These are phyloP conservation scores for Hordeum marinum DNA, from an alignment of 176 grass and related monocot species.

Conservation along the genomic window DNA sequence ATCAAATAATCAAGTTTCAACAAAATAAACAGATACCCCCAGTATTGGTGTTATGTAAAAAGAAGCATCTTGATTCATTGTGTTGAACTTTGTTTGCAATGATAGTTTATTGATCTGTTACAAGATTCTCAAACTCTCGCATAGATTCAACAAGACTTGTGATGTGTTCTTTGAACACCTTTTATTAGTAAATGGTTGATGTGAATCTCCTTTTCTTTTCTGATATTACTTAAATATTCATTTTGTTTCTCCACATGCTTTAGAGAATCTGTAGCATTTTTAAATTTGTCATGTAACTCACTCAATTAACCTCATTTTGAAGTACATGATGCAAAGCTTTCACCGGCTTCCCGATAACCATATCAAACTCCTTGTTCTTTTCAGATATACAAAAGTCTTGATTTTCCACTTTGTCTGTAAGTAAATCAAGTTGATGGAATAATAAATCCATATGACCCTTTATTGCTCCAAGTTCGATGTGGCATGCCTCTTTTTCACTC, in stretches of 20 bases:
- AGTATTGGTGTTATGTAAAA: no score
- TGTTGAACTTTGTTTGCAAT: no score
- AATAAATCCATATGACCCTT: constrained; percentile 15
- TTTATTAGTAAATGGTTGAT: constrained; percentile 21
- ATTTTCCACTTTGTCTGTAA: constrained; percentile 17
- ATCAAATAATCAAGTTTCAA: neutral
- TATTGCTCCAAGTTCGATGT: constrained; percentile 25
- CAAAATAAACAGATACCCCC: no score
- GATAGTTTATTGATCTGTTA: no score
- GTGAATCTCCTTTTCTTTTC: constrained; percentile 33
- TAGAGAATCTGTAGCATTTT: neutral
- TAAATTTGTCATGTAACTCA: constrained; percentile 30
- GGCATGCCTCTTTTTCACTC: constrained; percentile 24
- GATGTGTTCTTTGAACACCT: neutral
- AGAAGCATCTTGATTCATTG: no score
- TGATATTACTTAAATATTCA: neutral
- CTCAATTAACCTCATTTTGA: constrained; percentile 22
- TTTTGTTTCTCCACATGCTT: constrained; percentile 38
- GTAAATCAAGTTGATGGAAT: neutral
- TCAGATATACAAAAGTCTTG: constrained; percentile 23
- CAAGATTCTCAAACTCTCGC: no score
- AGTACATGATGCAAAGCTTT: constrained; percentile 30
- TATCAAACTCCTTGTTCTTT: neutral
- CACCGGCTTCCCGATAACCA: constrained; percentile 21
- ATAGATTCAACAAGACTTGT: no score